Evolutionary conservation across 129 eudicot genomes (phyloP), one percentile per base, ranked within the genome.

Genomic region (Tagetes erecta): DNA sequence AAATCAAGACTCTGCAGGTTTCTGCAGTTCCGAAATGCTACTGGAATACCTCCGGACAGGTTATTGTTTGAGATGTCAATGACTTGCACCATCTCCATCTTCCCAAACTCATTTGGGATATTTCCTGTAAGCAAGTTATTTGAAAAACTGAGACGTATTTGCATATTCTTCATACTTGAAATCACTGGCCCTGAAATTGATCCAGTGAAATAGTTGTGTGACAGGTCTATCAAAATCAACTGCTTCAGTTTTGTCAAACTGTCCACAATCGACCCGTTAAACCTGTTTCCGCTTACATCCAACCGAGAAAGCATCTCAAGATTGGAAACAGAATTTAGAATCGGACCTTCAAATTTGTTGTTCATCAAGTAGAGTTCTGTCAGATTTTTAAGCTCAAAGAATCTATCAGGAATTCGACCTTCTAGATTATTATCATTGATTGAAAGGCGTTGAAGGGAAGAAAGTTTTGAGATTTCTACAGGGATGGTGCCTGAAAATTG

Each of bases 41-140:
- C 20, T 3, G 97, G 92, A 52, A 94, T 80, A 31, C 76, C 71
- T 35, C 96, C 96, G 10, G 93, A 83, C 1, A 94, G 55, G 70
- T 91, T 84, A 71, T 94, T 91, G 78, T 87, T 85, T 6, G 99
- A 91, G 51, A 94, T 34, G 70, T 94, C 96, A 8, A 94, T 91
- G 45, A 40, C 84, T 69, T 94, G 88, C 12, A 88, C 89, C 97
- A 91, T 91, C 72, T 88, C 86, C 39, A 91, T 67, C 76, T 60
- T 66, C 50, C 94, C 89, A 13, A 94, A 60, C 52, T 88, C 97
- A 5, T 81, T 75, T 11, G 97, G 99, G 47, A 94, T 74, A 12
- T 64, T 41, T 63, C 90, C 97, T 14, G 80, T 47, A 8, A 94
- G 72, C 65, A 44, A 57, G 41, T 94, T 94, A 79, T 81, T 72